Evolutionary conservation across 177 flowering plant species (phyloP).

Genomic region (Vitis hybrid): DNA sequence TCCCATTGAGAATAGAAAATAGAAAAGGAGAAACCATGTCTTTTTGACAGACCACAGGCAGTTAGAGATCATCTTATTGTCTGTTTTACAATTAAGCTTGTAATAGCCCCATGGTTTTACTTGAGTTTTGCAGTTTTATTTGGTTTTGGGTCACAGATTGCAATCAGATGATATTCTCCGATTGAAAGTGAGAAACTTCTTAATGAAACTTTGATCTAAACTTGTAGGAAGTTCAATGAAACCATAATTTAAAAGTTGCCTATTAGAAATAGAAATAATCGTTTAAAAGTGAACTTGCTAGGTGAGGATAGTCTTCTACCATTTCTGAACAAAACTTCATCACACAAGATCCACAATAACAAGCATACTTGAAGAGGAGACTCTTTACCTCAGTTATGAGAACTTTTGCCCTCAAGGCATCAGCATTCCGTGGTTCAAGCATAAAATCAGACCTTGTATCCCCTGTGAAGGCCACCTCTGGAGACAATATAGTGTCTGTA

Average conservation of each 20-base stretch:
- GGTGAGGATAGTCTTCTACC: not conserved
- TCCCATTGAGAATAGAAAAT: not conserved
- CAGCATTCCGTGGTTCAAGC: slow-evolving; percentile 87
- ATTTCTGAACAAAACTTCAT: not conserved
- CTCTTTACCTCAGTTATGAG: slow-evolving; percentile 87
- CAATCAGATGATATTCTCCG: too few species aligned
- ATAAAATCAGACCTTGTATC: slow-evolving; percentile 88
- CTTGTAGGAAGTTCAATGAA: too few species aligned
- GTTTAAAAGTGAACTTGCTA: too few species aligned
- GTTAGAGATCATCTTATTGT: not conserved
- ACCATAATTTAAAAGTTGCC: too few species aligned
- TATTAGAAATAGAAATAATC: too few species aligned
- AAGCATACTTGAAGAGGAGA: not conserved
- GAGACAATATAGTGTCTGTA: slow-evolving; percentile 78
- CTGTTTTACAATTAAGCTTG: not conserved
- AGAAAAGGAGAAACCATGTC: not conserved
- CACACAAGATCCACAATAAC: not conserved
- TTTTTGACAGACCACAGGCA: not conserved
- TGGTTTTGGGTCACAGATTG: too few species aligned
- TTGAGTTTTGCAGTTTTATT: not conserved
- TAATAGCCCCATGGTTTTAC: not conserved
- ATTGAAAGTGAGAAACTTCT: too few species aligned
- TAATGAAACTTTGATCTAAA: too few species aligned
- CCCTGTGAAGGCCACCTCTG: slow-evolving; percentile 98
- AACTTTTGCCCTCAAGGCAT: slow-evolving; percentile 91